Conservation (phyloP, 805 yeast genomes). For the Candida parachauliodes region DNA sequence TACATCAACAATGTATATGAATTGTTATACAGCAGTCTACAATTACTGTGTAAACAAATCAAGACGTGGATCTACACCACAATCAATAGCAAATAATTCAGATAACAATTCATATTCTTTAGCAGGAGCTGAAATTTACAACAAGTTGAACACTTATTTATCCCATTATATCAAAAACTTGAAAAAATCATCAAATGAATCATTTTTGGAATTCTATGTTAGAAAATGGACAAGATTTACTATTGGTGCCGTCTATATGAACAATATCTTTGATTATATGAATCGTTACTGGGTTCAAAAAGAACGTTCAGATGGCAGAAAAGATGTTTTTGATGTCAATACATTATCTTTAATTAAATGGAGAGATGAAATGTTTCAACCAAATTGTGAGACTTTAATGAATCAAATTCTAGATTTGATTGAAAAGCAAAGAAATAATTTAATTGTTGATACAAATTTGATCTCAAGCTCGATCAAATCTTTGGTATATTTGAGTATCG, state of each 20-base stretch:
- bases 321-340: conserved; percentile 86
- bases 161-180: conserved; percentile 52
- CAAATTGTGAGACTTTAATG: conserved; percentile 57
- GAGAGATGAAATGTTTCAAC: conserved; percentile 77
- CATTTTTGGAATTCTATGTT: conserved; percentile 79
- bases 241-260: conserved; percentile 86
- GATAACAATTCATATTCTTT: conserved; percentile 42
- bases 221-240: conserved; percentile 85
- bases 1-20: conserved; percentile 73
- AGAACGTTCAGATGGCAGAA: conserved; percentile 89
- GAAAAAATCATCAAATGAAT: conserved; percentile 52
- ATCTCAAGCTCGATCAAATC: conserved; percentile 78
- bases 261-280: conserved; percentile 92
- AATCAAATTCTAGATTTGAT: conserved; percentile 73
- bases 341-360: conserved; percentile 84
- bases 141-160: conserved; percentile 65
- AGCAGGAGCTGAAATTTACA: conserved; percentile 88
- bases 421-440: conserved; percentile 74
- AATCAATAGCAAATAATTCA: conserved; percentile 14
- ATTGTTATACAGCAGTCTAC: conserved; percentile 87
- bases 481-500: conserved; percentile 86
- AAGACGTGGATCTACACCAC: conserved; percentile 25
- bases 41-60: conserved; percentile 87
- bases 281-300: conserved; percentile 97
- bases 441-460: conserved; percentile 61